These are phyloP conservation scores for Cercophora newfieldiana DNA, from an alignment of 495 filamentous ascomycete genomes.

Conservation along the genomic window DNA sequence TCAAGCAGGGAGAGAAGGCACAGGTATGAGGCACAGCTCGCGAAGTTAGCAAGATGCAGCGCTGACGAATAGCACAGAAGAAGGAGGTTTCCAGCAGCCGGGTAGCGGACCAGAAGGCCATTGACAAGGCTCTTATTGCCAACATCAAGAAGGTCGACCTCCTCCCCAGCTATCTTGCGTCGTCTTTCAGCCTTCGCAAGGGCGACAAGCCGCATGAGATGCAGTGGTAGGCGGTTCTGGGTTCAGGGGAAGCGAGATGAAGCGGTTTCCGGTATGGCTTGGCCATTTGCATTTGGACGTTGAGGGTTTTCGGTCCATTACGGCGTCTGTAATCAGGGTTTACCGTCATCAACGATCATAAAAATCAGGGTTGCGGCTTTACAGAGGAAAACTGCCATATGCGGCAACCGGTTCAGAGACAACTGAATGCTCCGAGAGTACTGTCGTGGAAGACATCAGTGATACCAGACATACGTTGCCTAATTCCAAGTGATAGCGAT, in stretches of 20 bases:
- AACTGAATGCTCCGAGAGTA: conserved; percentile 27
- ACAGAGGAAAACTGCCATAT: conserved; percentile 34
- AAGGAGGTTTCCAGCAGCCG: conserved; percentile 87
- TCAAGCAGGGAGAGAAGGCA: conserved; percentile 95
- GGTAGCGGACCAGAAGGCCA: conserved; percentile 92
- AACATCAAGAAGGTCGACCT: conserved; percentile 94
- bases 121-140: conserved; percentile 89
- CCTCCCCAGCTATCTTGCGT: conserved; percentile 84
- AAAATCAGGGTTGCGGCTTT: conserved; percentile 38
- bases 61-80: conserved; percentile 67
- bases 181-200: conserved; percentile 93
- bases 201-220: conserved; percentile 99
- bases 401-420: conserved; percentile 30
- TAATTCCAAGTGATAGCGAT: neutral
- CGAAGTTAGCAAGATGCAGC: neutral
- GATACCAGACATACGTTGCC: neutral
- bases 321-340: conserved; percentile 61
- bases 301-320: conserved; percentile 57
- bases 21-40: conserved; percentile 65
- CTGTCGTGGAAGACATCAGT: conserved; percentile 21
- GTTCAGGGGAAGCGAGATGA: conserved; percentile 37
- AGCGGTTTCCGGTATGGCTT: conserved; percentile 52
- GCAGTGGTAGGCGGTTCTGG: conserved; percentile 65
- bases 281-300: conserved; percentile 59
- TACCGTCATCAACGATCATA: conserved; percentile 52